Base-by-base conservation (phyloP, 108 stramenopile species). In the Nitzschia sp. region DNA sequence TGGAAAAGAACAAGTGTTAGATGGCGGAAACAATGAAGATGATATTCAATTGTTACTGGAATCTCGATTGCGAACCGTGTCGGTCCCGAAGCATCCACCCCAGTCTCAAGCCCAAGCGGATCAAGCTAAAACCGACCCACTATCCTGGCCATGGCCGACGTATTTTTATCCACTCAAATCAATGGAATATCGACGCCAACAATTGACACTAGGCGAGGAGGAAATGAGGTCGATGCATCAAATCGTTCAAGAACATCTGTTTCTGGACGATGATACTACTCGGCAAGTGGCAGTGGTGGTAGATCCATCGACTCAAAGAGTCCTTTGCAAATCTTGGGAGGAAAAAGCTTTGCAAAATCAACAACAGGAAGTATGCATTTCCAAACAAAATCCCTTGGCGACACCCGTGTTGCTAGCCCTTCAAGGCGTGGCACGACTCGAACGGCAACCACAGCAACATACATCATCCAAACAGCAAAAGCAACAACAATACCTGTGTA, bases 371-470 rank as follows among this genome's bases (percentile, higher is more conserved):
- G 51, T 15, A 11, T n/a, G 28, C 5, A 34, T 0, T 6, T 25
- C 3, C 66, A 67, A 55, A 6, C 18, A 3, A 19, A 93, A 90
- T 74, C 85, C 87, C 17, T 68, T 90, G 30, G 70, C 78, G 32
- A 87, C 92, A 13, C 78, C 87, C 19, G 60, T 85, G 48, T 49
- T 93, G 9, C 69, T 85, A 42, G 92, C 92, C 19, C 76, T 93
- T 42, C 92, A 93, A 77, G 86, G 86, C 19, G 89, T 93, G 2
- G 86, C 89, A 67, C 74, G 92, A 45, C 26, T 45, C 21, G 92
- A 93, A 84, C 89, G 92, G 54, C 15, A 77, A 77, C 78, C 74
- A 32, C 82, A 72, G 2, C 30, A 19, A 72, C 46, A 65, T 6
- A 42, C 38, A 42, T 42, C 38, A 42, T 34, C 58, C 27, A 30